These are phyloP conservation scores for Panaeolus cyanescens DNA, from an alignment of 768 basidiomycete species.

Conservation along the genomic window DNA sequence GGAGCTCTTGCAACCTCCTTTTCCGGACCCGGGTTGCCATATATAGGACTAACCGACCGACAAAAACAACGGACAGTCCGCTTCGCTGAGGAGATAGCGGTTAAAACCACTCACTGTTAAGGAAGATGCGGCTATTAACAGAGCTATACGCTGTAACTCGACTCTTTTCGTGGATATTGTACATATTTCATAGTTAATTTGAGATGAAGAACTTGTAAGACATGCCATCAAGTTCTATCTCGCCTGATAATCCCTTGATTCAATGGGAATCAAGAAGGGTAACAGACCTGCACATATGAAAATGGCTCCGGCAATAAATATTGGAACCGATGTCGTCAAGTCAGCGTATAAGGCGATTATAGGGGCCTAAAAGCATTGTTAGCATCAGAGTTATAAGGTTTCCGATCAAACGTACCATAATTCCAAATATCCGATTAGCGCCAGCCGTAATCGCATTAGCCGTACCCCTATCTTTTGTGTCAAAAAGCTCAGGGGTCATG, in stretches of 20 bases:
- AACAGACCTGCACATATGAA: conserved; percentile 60
- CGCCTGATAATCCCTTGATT: conserved; percentile 8
- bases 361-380: conserved; percentile 46
- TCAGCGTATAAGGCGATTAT: conserved; percentile 71
- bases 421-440: conserved; percentile 68
- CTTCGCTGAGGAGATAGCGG: too few species aligned
- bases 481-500: conserved; percentile 71
- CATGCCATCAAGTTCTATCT: too few species aligned
- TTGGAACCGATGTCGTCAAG: conserved; percentile 61
- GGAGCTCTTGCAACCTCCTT: too few species aligned
- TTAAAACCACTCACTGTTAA: too few species aligned
- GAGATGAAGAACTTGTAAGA: too few species aligned
- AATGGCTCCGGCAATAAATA: conserved; percentile 69
- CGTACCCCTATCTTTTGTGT: conserved; percentile 73
- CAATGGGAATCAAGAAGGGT: conserved; percentile 23
- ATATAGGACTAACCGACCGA: too few species aligned
- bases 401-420: conserved; percentile 51
- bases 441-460: conserved; percentile 69
- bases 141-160: too few species aligned
- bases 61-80: too few species aligned
- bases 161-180: too few species aligned
- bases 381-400: background rate
- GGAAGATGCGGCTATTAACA: too few species aligned
- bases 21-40: too few species aligned
- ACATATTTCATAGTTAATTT: too few species aligned